These are phyloP conservation scores for Chloropicon primus DNA, from an alignment of 139 green algal genomes.

Conservation along the genomic window DNA sequence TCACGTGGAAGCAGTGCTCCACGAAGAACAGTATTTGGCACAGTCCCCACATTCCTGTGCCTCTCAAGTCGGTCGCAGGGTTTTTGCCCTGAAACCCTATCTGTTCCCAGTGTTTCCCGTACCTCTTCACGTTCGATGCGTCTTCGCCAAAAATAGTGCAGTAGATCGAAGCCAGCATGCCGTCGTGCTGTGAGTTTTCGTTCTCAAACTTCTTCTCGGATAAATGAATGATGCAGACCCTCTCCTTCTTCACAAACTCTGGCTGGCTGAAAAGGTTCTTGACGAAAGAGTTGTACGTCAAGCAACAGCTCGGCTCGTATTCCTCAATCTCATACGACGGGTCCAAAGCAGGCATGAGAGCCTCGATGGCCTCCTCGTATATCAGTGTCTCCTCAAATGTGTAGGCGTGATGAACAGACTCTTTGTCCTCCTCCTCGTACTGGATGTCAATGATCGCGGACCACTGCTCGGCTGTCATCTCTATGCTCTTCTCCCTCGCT, in stretches of 20 bases:
- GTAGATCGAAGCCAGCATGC: neutral
- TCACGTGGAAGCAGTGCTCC: constrained; percentile 14
- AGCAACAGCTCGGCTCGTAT: constrained; percentile 1
- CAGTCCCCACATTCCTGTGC: constrained; percentile 41
- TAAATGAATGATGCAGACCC: neutral
- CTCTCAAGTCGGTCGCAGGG: constrained; percentile 50
- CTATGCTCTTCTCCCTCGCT: neutral
- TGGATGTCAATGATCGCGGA: constrained; percentile 1
- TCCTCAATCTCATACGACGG: neutral
- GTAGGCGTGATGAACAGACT: neutral
- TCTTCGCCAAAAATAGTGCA: neutral
- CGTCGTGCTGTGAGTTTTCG: neutral
- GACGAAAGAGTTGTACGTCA: neutral
- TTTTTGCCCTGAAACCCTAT: constrained; percentile 55
- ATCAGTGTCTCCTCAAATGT: neutral
- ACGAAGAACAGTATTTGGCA: constrained; percentile 39
- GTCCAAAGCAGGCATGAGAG: neutral
- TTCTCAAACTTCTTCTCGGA: neutral
- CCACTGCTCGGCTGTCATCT: neutral
- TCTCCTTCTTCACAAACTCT: neutral
- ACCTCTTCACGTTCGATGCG: constrained; percentile 2
- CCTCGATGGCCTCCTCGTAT: neutral
- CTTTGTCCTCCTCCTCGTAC: neutral
- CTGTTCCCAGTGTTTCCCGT: constrained; percentile 40
- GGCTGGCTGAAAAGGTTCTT: constrained; percentile 1